These are phyloP conservation scores for Trametes meyenii DNA, from an alignment of 768 basidiomycete genomes.

Conservation along the genomic window DNA sequence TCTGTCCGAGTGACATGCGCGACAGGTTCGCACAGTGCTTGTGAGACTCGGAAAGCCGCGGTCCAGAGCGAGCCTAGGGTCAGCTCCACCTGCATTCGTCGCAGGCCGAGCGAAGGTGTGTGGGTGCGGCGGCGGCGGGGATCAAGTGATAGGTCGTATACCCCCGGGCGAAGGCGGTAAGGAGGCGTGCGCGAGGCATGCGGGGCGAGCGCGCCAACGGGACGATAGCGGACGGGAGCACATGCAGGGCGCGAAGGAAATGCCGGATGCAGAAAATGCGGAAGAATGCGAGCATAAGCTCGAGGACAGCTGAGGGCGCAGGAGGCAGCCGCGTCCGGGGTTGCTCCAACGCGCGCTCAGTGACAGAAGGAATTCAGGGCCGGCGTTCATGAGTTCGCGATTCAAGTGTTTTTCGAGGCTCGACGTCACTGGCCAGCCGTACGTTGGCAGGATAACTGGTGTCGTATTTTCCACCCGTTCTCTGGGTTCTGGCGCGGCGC, in stretches of 20 bases:
- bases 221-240: neutral
- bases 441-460: neutral
- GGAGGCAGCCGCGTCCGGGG: neutral
- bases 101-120: neutral
- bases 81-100: constrained; percentile 13
- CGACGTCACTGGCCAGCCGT: constrained; percentile 8
- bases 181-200: constrained; percentile 1
- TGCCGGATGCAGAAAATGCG: no score
- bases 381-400: constrained; percentile 23
- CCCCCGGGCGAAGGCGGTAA: neutral
- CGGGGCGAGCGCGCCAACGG: constrained; percentile 4
- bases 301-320: neutral
- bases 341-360: constrained; percentile 12
- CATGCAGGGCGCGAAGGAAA: neutral
- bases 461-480: neutral
- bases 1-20: constrained; percentile 1
- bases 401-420: neutral
- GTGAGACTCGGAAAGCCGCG: neutral
- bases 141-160: constrained; percentile 8
- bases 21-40: constrained; percentile 9
- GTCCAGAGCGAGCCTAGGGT: constrained; percentile 1
- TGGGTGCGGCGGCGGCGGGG: neutral
- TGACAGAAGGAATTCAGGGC: constrained; percentile 11
- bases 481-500: neutral
- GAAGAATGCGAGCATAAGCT: no score